Percentiles rank a stretch among this genome's conserved stretches.
Conservation (phyloP, 352 stramenopile genomes). For the Phytophthora rubi region DNA sequence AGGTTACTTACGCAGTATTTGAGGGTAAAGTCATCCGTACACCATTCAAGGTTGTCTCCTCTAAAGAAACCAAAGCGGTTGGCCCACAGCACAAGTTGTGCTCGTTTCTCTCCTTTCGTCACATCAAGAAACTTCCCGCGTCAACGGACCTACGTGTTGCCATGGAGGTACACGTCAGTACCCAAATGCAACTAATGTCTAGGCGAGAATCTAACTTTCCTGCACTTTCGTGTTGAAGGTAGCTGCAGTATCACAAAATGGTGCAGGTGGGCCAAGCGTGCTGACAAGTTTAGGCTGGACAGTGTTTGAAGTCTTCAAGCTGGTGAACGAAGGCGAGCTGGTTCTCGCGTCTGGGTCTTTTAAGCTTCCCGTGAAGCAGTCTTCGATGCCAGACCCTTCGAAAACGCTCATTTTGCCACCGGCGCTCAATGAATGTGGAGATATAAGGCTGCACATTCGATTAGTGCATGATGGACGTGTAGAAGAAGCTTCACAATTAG, state of each 20-base stretch:
- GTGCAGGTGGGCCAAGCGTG: constrained; percentile 1
- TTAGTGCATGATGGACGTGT: constrained; percentile 36
- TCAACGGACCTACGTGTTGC: constrained; percentile 39
- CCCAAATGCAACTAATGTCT: not conserved
- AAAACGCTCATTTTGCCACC: constrained; percentile 34
- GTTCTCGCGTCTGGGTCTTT: constrained; percentile 36
- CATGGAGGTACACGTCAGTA: constrained; percentile 42
- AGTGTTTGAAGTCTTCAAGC: constrained; percentile 43
- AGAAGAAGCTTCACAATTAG: constrained; percentile 36
- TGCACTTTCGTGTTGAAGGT: constrained; percentile 27
- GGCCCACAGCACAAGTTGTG: constrained; percentile 38
- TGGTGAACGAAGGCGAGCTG: constrained; percentile 11
- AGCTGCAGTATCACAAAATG: constrained; percentile 17
- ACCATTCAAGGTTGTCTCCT: constrained; percentile 47
- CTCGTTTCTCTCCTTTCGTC: constrained; percentile 37
- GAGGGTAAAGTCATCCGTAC: constrained; percentile 43
- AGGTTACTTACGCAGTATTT: constrained; percentile 63
- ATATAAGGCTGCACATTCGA: constrained; percentile 44
- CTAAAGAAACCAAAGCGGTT: constrained; percentile 39
- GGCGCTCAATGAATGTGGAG: constrained; percentile 11
- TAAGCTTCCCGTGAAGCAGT: constrained; percentile 49
- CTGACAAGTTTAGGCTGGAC: constrained; percentile 54
- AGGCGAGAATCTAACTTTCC: constrained; percentile 1
- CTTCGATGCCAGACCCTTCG: constrained; percentile 49
- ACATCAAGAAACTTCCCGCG: constrained; percentile 41